Base-by-base conservation (phyloP, 1,139 yeast species). In the Geotrichum fermentans region DNA sequence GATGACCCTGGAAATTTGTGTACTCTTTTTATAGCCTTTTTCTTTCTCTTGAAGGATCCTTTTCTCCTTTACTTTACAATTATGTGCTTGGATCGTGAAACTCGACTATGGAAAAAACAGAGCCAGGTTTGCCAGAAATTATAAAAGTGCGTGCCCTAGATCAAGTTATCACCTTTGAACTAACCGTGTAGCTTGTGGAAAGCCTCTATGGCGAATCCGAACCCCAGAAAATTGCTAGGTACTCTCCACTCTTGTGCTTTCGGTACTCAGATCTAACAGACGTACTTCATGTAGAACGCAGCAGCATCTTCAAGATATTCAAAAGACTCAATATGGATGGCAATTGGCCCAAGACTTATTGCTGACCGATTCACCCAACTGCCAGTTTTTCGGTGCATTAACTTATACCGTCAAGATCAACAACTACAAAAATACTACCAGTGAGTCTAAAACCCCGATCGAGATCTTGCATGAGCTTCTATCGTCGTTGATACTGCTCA, bases 371-470 rank as follows among this genome's bases (percentile, higher is more conserved):
- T 61, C 68, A 2, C 67, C 76, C 3, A 65, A 67, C 35, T 76
- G 82, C 55, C 75, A 74, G 55, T 80, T 78, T 58, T 78, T 81
- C 55, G 86, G 86, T 0, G 86, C 85, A 0, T 65, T 79, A 50
- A 80, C 86, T 0, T 74, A 72, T 44, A 70, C 80, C 0, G 74
- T 76, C 40, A 73, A 79, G 47, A 68, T 77, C 50, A 73, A 70
- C 38, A 57, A 58, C 33, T 14, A 41, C 43, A 17, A 53, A 52
- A 22, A 37, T 34, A 24, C 51, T 22, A 13, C 54, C 35, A n/a
- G 44, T 21, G 3, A 37, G 32, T 2, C 47, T 26, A 6, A 39
- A 37, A 17, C 29, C 3, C 30, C 39, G 10, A 2, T 24, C 6
- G 52, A 55, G n/a, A 43, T 65, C n/a, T 41, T 61, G 16, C 26